Evolutionary conservation across 1,284 basidiomycete genomes (phyloP), one percentile per base, ranked within the genome.

Genomic region (Lentinula novae-zelandiae): DNA sequence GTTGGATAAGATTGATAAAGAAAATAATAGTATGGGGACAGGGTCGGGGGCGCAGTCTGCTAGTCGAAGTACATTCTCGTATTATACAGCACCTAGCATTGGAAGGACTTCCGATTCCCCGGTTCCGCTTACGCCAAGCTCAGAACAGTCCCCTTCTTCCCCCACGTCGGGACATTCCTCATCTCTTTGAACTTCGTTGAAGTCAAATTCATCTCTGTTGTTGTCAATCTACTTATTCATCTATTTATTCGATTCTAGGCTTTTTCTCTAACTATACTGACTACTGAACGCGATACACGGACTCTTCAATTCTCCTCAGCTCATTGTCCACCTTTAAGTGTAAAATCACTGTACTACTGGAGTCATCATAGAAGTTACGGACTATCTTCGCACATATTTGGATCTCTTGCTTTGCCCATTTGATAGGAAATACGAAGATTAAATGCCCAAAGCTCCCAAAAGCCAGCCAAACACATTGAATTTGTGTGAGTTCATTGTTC

Each of bases 21-120:
- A 53, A 31, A 50, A 34, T 34, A 20, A 15, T n/a, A 51, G 51
- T 38, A 17, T 53, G 5, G 34, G 17, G 2, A 53, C 51, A 17
- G 54, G 27, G 15, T 39, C 38, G 9, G 53, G 39, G 33, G n/a
- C 34, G 4, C 20, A 22, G 9, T 54, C 53, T 40, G 53, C 54
- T 2, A 56, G 54, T 34, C 54, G 54, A 10, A 56, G 54, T 36
- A 46, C 53, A 4, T 54, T 56, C n/a, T 56, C 54, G 42, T 56
- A 56, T 9, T 46, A 46, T 46, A 56, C 54, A n/a, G 54, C 54
- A 4, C 54, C 42, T 4, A 56, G 54, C 33, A n/a, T n/a, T 56
- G 40, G 31, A 27, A 44, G 39, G 39, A 34, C 40, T 2, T 56
- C 54, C 17, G 49, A 50, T 22, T 54, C 53, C 12, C 53, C 53